Evolutionary conservation across 1,284 basidiomycete species (phyloP), one percentile per base, ranked within the genome.

Genomic region (Athelia sp.): DNA sequence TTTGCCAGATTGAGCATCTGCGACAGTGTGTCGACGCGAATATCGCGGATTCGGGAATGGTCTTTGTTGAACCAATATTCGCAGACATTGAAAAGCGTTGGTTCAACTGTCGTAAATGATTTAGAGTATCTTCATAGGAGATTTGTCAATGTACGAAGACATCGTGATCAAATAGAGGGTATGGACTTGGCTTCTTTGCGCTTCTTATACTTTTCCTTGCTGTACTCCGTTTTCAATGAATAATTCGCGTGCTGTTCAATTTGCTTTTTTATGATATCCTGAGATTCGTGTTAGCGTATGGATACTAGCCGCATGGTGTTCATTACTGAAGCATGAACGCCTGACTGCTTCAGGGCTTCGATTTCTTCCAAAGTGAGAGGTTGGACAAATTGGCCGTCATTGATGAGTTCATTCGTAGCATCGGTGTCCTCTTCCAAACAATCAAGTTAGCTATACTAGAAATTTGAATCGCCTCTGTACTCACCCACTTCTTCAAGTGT

Each of bases 181-280:
- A 67, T 79, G 56, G 62, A 94, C 93, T 98, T 98, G 55, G 90
- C 92, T 68, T 95, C 91, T 67, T 98, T 98, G 43, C 92, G 77
- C 65, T 93, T 94, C 63, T 83, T 87, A 70, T 97, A 98, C 65
- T 98, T 98, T 61, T 97, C 94, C 68, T 98, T 97, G 66, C 90
- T 93, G 64, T 93, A 97, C 67, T 95, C 95, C 1, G 93, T 97
- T 71, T 98, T 98, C 48, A 96, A 73, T 8, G 83, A 82, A 66
- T 90, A 98, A 60, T 90, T 89, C 29, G 88, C 85, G 61, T 98
- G 94, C 58, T 87, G 80, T 57, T 92, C 91, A 50, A 97, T 94
- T 67, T 98, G 94, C 63, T 78, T 83, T 60, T 89, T 83, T 60
- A 98, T 95, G 53, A 98, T 97, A 64, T 96, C 93, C 85, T 96